Evolutionary conservation across 148 eudicot genomes (phyloP).

Genomic region (Cornus controversa): DNA sequence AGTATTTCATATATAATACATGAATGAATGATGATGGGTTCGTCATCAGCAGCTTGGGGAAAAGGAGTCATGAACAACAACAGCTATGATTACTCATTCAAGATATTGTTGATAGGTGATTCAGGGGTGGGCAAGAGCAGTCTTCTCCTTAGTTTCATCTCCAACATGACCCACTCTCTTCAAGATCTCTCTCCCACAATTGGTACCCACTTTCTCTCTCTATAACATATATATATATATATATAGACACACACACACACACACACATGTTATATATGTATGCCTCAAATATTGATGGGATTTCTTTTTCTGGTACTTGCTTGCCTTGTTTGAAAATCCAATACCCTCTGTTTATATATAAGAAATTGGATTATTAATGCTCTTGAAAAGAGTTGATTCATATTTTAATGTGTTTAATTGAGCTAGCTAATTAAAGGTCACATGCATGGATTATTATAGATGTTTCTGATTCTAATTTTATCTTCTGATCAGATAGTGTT

Average conservation of each 20-base stretch:
- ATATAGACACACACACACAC: no score
- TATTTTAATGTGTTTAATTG: no score
- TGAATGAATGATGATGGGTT: conserved; percentile 16
- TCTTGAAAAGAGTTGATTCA: no score
- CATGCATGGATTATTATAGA: no score
- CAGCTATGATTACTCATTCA: conserved; percentile 57
- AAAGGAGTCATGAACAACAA: conserved; percentile 8
- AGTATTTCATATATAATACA: no score
- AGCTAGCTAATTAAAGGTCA: no score
- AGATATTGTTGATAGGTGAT: conserved; percentile 56
- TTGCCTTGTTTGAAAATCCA: neutral
- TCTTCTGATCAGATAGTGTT: no score
- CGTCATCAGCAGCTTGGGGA: neutral
- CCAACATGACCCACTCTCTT: conserved; percentile 27
- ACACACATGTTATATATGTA: neutral
- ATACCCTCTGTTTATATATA: no score
- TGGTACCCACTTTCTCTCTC: conserved; percentile 21
- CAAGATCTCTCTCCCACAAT: conserved; percentile 51
- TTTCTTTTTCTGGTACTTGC: neutral
- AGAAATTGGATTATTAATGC: no score
- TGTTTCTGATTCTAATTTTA: no score
- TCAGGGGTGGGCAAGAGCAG: conserved; percentile 63
- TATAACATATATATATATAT: neutral
- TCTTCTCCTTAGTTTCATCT: conserved; percentile 54
- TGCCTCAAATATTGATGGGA: neutral